Percentiles rank a stretch among this genome's conserved stretches.
Conservation (phyloP, 306 rosid genomes). For the Albizia julibrissin region DNA sequence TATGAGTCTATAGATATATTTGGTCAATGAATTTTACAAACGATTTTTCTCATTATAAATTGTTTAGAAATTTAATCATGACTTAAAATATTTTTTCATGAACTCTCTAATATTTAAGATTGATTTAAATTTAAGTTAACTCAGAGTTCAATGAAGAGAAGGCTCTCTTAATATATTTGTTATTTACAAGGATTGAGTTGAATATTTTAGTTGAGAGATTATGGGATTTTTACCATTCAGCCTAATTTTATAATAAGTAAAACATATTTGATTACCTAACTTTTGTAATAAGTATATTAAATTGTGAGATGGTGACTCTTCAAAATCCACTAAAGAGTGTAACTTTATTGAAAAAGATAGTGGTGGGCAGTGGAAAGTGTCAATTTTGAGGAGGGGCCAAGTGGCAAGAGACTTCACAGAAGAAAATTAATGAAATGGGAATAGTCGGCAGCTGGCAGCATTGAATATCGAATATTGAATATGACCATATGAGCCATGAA, state of each 20-base stretch:
- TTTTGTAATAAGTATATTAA: no score
- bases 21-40: no score
- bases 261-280: no score
- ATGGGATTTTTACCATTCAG: not conserved
- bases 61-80: no score
- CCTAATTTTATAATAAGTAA: not conserved
- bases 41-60: no score
- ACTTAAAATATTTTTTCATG: no score
- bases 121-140: no score
- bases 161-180: no score
- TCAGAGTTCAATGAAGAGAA: no score
- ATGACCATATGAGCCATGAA: not conserved
- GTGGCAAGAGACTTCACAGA: conserved; percentile 13
- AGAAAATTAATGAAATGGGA: not conserved
- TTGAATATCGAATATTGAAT: conserved; percentile 7
- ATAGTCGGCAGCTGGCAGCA: conserved; percentile 8
- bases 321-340: not conserved
- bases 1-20: no score
- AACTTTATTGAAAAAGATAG: not conserved
- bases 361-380: not conserved
- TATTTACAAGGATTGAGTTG: not conserved
- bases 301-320: not conserved
- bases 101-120: no score
- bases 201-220: no score
- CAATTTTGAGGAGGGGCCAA: not conserved